These are phyloP conservation scores for Tremella fuciformis DNA, from an alignment of 768 basidiomycete species.

Conservation along the genomic window DNA sequence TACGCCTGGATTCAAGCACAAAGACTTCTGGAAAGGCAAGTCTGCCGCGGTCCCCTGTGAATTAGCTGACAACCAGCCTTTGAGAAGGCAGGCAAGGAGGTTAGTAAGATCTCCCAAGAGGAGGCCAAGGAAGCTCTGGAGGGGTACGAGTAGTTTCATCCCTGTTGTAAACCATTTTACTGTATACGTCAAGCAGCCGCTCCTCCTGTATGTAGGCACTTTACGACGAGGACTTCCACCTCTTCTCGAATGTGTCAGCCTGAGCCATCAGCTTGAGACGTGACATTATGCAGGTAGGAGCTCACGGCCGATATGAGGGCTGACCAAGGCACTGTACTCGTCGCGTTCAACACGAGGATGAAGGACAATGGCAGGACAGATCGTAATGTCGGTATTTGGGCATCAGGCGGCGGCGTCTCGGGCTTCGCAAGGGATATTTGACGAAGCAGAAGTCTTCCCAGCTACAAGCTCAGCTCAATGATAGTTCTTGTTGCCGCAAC, in stretches of 20 bases:
- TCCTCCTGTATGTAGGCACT: too few species aligned
- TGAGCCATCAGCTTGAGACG: too few species aligned
- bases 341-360: slow-evolving; percentile 35
- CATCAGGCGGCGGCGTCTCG: slow-evolving; percentile 8
- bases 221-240: too few species aligned
- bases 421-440: slow-evolving; percentile 24
- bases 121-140: slow-evolving; percentile 46
- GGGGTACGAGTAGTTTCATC: slow-evolving; percentile 20
- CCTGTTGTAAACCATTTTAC: not conserved
- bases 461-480: slow-evolving; percentile 18
- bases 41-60: not conserved
- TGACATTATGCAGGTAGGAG: too few species aligned
- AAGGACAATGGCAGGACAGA: slow-evolving; percentile 15
- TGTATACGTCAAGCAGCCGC: too few species aligned
- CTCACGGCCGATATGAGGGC: slow-evolving; percentile 16
- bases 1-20: slow-evolving; percentile 41
- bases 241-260: too few species aligned
- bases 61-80: slow-evolving; percentile 25
- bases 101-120: slow-evolving; percentile 37
- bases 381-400: slow-evolving; percentile 21
- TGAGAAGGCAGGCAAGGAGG: slow-evolving; percentile 33
- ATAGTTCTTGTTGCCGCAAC: too few species aligned
- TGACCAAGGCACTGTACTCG: slow-evolving; percentile 24
- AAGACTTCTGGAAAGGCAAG: slow-evolving; percentile 49
- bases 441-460: slow-evolving; percentile 29